Base-by-base conservation (phyloP, 768 basidiomycete species). In the Strobilomyces confusus region DNA sequence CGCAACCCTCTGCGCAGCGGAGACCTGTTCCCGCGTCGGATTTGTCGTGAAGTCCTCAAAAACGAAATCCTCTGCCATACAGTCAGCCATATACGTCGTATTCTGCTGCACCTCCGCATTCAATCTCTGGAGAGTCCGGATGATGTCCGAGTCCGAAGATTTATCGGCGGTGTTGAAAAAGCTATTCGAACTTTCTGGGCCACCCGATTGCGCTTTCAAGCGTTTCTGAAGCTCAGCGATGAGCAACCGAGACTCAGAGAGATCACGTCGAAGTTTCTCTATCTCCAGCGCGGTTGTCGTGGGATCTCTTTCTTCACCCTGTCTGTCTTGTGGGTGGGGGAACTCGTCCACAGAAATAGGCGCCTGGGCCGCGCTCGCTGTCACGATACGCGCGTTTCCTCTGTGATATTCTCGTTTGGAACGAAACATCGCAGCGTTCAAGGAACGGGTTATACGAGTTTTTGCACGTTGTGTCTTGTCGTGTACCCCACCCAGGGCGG, bases 21-120 rank as follows among this genome's bases (percentile, higher is more conserved):
- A 20, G 19, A 17, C n/a, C 44, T 46, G 44, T 14, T 58, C 58
- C 30, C 19, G 26, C 20, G 36, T 48, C 17, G 32, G 30, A 26
- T 46, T 49, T 23, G 48, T 42, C 9, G 19, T n/a, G 2, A 30
- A 1, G 22, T 45, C 26, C 6, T 14, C 5, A 23, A 58, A 58
- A 26, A 46, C 49, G 20, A 58, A 22, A 3, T 42, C 29, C 29
- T 57, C 42, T 12, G 20, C 29, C 5, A 58, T 22, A 8, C 15
- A 49, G 19, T 57, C 58, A 8, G 48, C 58, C 55, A 58, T 57
- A 9, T 52, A 52, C 20, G 40, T 47, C 7, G 55, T 33, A 33
- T 52, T 49, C 34, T 58, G 58, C 48, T 58, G 51, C 4, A 58
- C 19, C 17, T 58, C 58, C 13, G 58, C 58, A 38, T 58, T 58